Evolutionary conservation across 306 rosid species (phyloP), one percentile per base, ranked within the genome.

Genomic region (Cyamopsis tetragonoloba): DNA sequence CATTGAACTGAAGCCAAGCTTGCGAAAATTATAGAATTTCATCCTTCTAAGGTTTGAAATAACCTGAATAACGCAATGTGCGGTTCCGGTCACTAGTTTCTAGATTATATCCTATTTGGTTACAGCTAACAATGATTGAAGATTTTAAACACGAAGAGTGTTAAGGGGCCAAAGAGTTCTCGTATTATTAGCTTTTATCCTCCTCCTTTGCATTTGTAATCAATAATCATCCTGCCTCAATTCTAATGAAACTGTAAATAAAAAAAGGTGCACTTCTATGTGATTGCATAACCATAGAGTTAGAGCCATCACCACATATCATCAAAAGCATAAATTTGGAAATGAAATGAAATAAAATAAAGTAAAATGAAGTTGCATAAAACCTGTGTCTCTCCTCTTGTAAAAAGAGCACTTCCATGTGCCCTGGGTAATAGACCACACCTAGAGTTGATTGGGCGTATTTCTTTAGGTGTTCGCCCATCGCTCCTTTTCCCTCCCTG

Each of bases 341-440:
- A 54, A 24, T 7, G 76, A 38, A 43, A 76, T 57, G 68, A 41
- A 46, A 34, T 43, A 49, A 27, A 51, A 62, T 47, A 67, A 70
- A 47, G n/a, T n/a, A 79, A 38, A 43, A 76, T 57, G 68, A 41
- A 46, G 39, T 43, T 54, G 31, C 53, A 62, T 47, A 67, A 70
- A 47, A 93, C 99, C 99, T 93, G 99, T 59, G 99, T 93, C 76
- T 93, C 99, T 14, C 99, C 99, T 66, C 99, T 88, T 7, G 99
- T 93, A 68, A 93, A 93, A 77, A 90, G 96, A 27, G 99, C 75
- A 81, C 99, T 90, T 71, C 99, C 99, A 77, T 93, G 99, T 47
- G 97, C 97, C 74, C 99, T 91, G 47, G 99, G 99, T 79, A 93
- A 85, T 71, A 93, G 79, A 11, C 96, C 86, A 83, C 96, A 88